Evolutionary conservation across 83 land plant genomes (phyloP), one percentile per base, ranked within the genome.

Genomic region (Larix sibirica): DNA sequence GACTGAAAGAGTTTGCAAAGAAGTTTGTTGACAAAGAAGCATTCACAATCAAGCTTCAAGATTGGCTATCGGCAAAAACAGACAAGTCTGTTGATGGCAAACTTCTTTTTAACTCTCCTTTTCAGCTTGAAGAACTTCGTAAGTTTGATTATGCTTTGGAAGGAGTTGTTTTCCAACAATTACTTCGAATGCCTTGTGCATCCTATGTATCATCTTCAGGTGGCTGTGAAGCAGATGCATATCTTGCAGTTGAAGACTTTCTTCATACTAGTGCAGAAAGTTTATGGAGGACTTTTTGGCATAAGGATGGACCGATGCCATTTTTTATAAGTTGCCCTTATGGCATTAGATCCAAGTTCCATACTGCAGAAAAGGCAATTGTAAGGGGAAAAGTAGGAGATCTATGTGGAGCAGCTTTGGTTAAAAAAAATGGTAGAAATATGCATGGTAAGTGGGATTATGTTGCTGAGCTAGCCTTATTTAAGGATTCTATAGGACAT

Each of bases 211-310:
- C 63, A 78, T 58, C 80, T n/a, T 85, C 90, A 31, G 87, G 81
- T 76, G 75, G 74, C 12, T 82, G 85, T 82, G 88, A 90, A 81
- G 63, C 62, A 78, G 94, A 88, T 61, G 88, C 89, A 77, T 88
- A 81, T 81, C 87, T 94, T 63, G 98, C 98, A 14, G 79, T 94
- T 18, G 96, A 96, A 84, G 95, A 96, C 74, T 96, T 96, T 80
- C 81, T 96, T 28, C 94, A 96, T 83, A 82, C 95, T 12, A 78
- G 82, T 67, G 81, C 85, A 4, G 87, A 87, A 76, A 84, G 94
- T 50, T 77, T 96, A 33, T 96, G 98, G 98, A 90, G 85, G 54
- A 87, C 92, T 6, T 94, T 96, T 75, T 96, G 98, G 98, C 83
- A 80, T 36, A 77, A 83, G 69, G 92, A 83, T 81, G 90, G 86